These are phyloP conservation scores for Auricularia cornea DNA, from an alignment of 768 basidiomycete genomes.

Conservation along the genomic window DNA sequence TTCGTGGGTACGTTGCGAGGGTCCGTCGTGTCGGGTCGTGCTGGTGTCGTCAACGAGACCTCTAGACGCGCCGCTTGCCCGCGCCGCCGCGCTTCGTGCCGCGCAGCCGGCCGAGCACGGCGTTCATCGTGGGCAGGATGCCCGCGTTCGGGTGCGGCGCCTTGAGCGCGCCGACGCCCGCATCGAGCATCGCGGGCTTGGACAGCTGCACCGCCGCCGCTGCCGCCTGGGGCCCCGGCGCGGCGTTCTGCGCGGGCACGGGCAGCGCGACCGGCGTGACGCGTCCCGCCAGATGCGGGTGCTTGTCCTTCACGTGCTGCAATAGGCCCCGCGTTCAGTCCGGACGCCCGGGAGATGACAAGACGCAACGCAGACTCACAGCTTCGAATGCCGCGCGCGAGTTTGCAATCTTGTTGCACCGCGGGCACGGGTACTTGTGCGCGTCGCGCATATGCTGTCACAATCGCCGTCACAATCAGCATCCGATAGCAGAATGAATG, in stretches of 20 bases:
- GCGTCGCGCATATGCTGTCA: constrained; percentile 1
- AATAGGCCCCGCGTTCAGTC: neutral
- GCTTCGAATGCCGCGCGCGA: neutral
- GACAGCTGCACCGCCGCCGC: no score
- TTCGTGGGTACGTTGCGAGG: no score
- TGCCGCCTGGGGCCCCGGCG: neutral
- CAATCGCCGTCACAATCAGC: no score
- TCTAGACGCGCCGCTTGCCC: neutral
- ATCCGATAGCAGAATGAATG: neutral
- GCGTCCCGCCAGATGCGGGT: neutral
- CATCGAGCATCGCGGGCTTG: neutral
- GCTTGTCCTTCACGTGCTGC: neutral
- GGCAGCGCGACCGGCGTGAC: neutral
- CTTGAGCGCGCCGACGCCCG: neutral
- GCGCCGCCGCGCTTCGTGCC: neutral
- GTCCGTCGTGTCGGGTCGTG: neutral
- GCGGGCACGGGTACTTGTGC: constrained; percentile 1
- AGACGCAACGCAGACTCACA: neutral
- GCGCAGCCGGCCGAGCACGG: neutral
- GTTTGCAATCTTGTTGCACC: constrained; percentile 1
- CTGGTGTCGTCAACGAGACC: neutral
- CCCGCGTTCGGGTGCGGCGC: neutral
- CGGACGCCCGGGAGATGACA: no score
- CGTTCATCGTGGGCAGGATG: constrained; percentile 1
- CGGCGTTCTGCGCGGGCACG: neutral